phyloP scores from a whole-genome alignment of 306 rosid genomes.

The Urtica urens region DNA sequence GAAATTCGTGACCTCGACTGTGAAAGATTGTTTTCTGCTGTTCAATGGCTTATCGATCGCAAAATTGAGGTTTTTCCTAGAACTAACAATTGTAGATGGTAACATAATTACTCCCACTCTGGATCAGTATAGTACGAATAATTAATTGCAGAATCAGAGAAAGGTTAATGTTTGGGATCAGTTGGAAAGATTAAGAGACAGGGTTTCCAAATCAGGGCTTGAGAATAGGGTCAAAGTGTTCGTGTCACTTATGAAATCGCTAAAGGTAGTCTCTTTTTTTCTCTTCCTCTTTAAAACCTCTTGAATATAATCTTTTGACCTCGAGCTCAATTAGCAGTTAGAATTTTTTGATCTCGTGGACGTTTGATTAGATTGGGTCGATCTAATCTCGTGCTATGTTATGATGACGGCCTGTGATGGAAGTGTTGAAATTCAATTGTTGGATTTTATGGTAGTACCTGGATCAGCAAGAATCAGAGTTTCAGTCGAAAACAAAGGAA shows the following conservation, averaged over 20 bases:
- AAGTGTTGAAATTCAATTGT: not conserved
- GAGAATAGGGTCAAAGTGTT: slow-evolving; percentile 39
- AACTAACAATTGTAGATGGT: no score
- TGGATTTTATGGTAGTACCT: slow-evolving; percentile 39
- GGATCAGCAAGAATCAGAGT: slow-evolving; percentile 44
- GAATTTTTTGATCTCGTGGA: not conserved
- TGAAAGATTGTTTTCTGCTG: slow-evolving; percentile 27
- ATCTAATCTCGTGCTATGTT: not conserved
- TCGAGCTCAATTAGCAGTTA: no score
- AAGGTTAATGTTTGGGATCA: slow-evolving; percentile 29
- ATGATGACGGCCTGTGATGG: not conserved
- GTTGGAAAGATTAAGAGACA: slow-evolving; percentile 33
- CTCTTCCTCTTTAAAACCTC: not conserved
- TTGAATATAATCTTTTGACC: no score
- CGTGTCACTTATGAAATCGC: slow-evolving; percentile 25
- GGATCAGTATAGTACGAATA: not conserved
- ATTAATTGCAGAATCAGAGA: slow-evolving; percentile 23
- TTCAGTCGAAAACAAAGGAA: slow-evolving; percentile 24
- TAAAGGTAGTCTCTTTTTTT: slow-evolving; percentile 39
- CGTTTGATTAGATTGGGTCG: not conserved
- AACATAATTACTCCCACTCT: no score
- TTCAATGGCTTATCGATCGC: slow-evolving; percentile 32
- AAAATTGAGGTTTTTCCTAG: slow-evolving; percentile 18
- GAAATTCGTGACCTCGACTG: slow-evolving; percentile 20
- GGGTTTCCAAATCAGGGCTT: slow-evolving; percentile 37